Conservation (phyloP, 768 basidiomycete species). For the Lentinula sp. region DNA sequence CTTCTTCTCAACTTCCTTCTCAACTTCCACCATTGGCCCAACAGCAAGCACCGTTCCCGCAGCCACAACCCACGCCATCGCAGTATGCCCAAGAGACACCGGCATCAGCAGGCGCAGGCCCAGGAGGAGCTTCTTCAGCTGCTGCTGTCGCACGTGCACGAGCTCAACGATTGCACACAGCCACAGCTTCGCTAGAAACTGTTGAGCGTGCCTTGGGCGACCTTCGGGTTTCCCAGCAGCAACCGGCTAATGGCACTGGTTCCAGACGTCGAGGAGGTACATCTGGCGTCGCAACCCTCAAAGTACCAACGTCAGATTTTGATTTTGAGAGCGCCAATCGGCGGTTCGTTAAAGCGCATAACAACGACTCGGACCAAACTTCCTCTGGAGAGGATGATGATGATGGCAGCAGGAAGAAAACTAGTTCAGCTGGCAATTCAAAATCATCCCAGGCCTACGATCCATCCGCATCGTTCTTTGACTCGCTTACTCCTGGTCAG, state of each 20-base stretch:
- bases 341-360: conserved; percentile 61
- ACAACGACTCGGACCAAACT: conserved; percentile 20
- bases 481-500: conserved; percentile 40
- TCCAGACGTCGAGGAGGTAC: conserved; percentile 5
- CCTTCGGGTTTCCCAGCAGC: conserved; percentile 30
- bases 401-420: conserved; percentile 19
- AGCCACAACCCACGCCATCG: conserved; percentile 14
- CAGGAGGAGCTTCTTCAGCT: conserved; percentile 14
- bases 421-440: conserved; percentile 30
- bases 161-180: conserved; percentile 47
- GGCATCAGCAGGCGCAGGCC: conserved; percentile 16
- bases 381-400: conserved; percentile 25
- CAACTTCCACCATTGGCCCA: conserved; percentile 21
- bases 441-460: conserved; percentile 53
- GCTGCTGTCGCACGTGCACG: conserved; percentile 15
- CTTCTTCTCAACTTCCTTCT: conserved; percentile 28
- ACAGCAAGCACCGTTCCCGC: conserved; percentile 16
- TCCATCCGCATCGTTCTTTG: conserved; percentile 77
- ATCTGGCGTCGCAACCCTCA: conserved; percentile 12
- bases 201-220: conserved; percentile 51
- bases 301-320: conserved; percentile 71
- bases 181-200: conserved; percentile 69
- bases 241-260: conserved; percentile 11
- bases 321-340: conserved; percentile 77
- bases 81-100: conserved; percentile 17